Evolutionary conservation across 345 rosid species (phyloP).

Genomic region (Hirschfeldia incana): DNA sequence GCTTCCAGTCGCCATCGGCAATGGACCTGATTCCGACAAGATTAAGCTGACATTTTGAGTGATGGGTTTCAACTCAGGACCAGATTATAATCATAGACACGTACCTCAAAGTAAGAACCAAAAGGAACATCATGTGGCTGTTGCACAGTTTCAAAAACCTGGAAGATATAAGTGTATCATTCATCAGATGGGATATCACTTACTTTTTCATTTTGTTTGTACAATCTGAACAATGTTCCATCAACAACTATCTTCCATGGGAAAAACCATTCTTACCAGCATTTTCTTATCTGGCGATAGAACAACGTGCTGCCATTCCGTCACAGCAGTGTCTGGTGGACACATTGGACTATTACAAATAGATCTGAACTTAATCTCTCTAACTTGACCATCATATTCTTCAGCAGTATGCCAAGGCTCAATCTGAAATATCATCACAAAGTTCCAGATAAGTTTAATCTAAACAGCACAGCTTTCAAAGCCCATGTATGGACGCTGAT

Average conservation of each 20-base stretch:
- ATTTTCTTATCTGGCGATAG: conserved; percentile 73
- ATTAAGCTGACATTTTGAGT: background rate
- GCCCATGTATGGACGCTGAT: background rate
- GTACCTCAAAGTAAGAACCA: conserved; percentile 93
- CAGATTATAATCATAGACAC: conserved; percentile 1
- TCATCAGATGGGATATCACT: background rate
- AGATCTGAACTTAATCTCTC: conserved; percentile 86
- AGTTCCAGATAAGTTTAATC: background rate
- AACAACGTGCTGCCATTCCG: conserved; percentile 90
- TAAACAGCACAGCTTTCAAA: background rate
- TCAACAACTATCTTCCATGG: background rate
- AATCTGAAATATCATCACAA: conserved; percentile 54
- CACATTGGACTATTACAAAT: conserved; percentile 94
- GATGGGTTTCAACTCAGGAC: background rate
- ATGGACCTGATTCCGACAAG: conserved; percentile 59
- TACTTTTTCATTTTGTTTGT: background rate
- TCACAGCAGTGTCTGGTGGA: conserved; percentile 96
- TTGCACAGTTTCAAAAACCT: conserved; percentile 97
- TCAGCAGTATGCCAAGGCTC: conserved; percentile 93
- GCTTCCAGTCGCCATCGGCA: conserved; percentile 78
- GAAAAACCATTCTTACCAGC: conserved; percentile 49
- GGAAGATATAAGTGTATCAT: background rate
- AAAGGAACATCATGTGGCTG: conserved; percentile 98
- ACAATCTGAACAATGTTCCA: background rate
- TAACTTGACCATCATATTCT: conserved; percentile 95